These are phyloP conservation scores for Neoscytalidium dimidiatum DNA, from an alignment of 2,329 filamentous ascomycete genomes.

Conservation along the genomic window DNA sequence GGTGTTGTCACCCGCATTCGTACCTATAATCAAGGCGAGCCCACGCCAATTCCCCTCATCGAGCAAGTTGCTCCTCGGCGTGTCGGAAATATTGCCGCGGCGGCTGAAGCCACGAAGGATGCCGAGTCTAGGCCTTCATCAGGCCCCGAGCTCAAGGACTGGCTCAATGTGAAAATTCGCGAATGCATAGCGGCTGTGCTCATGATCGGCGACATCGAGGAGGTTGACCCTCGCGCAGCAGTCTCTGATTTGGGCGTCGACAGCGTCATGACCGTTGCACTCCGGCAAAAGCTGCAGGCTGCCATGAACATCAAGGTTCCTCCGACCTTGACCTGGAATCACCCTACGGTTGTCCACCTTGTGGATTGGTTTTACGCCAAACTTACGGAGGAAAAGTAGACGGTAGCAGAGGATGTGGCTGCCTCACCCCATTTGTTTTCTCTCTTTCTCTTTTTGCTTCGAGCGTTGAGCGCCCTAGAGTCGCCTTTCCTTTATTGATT, in stretches of 20 bases:
- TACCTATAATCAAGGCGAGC: constrained; percentile 35
- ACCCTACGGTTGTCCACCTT: constrained; percentile 43
- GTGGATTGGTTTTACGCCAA: constrained; percentile 39
- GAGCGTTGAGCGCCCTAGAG: too few species aligned
- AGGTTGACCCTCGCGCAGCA: constrained; percentile 37
- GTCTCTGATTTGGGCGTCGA: constrained; percentile 44
- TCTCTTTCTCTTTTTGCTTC: not conserved
- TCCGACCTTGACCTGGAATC: constrained; percentile 44
- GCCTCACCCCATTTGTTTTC: not conserved
- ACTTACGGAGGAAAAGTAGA: constrained; percentile 11
- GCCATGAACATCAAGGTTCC: constrained; percentile 38
- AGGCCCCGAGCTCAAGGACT: constrained; percentile 25
- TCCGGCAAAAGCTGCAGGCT: constrained; percentile 39
- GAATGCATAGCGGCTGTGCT: constrained; percentile 38
- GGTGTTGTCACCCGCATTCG: constrained; percentile 40
- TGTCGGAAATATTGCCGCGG: not conserved
- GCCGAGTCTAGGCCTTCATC: not conserved
- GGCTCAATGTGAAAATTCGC: constrained; percentile 34
- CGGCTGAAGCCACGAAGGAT: not conserved
- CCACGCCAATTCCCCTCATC: constrained; percentile 28
- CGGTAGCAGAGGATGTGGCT: not conserved
- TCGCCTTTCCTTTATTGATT: too few species aligned
- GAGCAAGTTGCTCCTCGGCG: constrained; percentile 30
- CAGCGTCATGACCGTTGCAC: constrained; percentile 42
- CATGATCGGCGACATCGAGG: constrained; percentile 31